Evolutionary conservation across 768 basidiomycete genomes (phyloP).

Genomic region (Tricholoma matsutake): DNA sequence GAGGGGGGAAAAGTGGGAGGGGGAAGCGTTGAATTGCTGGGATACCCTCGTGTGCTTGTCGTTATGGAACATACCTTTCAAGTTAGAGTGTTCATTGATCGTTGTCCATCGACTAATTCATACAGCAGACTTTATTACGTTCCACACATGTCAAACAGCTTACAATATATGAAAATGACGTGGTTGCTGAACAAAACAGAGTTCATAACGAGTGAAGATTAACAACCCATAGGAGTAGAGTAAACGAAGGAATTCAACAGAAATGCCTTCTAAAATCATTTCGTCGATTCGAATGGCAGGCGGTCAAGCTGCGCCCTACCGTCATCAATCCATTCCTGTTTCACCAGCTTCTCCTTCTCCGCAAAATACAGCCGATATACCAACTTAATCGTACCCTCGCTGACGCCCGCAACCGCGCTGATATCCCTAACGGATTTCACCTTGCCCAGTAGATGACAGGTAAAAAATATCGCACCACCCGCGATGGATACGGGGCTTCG

Average conservation of each 20-base stretch:
- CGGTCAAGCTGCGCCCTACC: conserved; percentile 61
- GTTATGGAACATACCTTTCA: not conserved
- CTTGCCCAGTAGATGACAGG: conserved; percentile 76
- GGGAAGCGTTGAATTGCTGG: conserved; percentile 23
- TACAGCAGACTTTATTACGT: too few relatives aligned
- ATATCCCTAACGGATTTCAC: conserved; percentile 81
- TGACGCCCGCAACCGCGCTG: conserved; percentile 86
- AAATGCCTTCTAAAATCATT: conserved; percentile 19
- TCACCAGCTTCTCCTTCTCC: conserved; percentile 75
- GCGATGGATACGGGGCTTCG: conserved; percentile 97
- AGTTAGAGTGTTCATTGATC: too few relatives aligned
- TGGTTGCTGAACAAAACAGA: not conserved
- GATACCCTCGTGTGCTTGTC: not conserved
- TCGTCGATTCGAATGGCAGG: conserved; percentile 39
- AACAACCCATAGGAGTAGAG: not conserved
- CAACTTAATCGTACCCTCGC: conserved; percentile 92
- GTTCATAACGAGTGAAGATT: not conserved
- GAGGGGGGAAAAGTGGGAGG: conserved; percentile 26
- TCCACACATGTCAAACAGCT: not conserved
- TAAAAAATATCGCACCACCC: conserved; percentile 95
- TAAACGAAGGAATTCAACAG: conserved; percentile 4
- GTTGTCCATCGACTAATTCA: too few relatives aligned
- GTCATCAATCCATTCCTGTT: conserved; percentile 81
- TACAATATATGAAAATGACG: not conserved
- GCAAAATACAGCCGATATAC: conserved; percentile 78